Conservation (phyloP, 441 rosid species). For the Gossypium gossypioides region DNA sequence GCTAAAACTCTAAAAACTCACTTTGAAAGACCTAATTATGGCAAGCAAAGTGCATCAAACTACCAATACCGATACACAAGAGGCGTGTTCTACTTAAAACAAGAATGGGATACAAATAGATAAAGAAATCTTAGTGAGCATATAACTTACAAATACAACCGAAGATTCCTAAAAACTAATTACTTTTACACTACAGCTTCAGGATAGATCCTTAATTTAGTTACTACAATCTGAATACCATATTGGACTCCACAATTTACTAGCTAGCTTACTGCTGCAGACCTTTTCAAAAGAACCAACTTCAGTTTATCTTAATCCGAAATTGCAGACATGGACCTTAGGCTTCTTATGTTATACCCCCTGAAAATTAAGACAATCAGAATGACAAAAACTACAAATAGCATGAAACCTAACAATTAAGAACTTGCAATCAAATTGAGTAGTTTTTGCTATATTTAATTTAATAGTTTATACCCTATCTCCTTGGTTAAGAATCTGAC, state of each 20-base stretch:
- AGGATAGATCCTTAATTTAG: neutral
- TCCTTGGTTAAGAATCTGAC: neutral
- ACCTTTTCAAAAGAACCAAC: constrained; percentile 12
- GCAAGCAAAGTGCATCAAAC: neutral
- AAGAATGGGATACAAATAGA: neutral
- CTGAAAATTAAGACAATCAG: constrained; percentile 11
- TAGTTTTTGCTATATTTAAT: neutral
- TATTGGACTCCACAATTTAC: constrained; percentile 8
- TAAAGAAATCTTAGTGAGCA: neutral
- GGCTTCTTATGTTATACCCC: constrained; percentile 12
- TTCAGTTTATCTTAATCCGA: constrained; percentile 8
- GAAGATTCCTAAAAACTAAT: constrained; percentile 8
- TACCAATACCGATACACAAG: neutral
- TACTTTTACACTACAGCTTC: constrained; percentile 13
- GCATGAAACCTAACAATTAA: neutral
- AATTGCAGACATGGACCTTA: neutral
- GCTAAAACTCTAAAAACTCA: neutral
- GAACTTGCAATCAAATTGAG: neutral
- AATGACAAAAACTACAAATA: neutral
- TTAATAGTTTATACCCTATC: neutral
- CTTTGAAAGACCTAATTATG: neutral
- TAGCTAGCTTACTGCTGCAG: constrained; percentile 7
- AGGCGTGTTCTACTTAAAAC: neutral
- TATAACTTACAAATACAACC: neutral
- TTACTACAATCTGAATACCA: neutral